phyloP scores from a whole-genome alignment of 2,329 filamentous ascomycete species.

The Dactylellina cionopaga region DNA sequence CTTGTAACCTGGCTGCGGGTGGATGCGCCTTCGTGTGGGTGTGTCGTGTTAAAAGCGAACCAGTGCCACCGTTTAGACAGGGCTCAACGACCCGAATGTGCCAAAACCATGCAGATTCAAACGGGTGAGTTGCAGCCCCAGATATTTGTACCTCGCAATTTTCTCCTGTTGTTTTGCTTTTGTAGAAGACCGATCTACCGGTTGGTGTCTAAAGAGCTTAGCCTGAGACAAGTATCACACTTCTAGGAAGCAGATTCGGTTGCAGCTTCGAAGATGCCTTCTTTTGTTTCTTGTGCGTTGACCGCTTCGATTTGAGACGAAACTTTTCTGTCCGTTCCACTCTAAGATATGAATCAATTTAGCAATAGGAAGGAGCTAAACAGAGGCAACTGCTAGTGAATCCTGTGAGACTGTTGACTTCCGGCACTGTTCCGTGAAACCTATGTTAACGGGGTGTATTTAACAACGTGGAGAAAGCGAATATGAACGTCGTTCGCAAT shows the following conservation, averaged over 20 bases:
- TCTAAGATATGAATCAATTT: conserved; percentile 17
- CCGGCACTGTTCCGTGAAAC: conserved; percentile 26
- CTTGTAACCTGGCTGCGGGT: conserved; percentile 22
- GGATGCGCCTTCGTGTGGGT: conserved; percentile 10
- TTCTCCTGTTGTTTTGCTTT: conserved; percentile 37
- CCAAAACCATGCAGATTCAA: conserved; percentile 50
- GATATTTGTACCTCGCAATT: conserved; percentile 50
- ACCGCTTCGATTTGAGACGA: conserved; percentile 12
- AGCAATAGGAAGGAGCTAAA: conserved; percentile 30
- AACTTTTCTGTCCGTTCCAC: conserved; percentile 31
- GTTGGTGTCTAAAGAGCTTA: conserved; percentile 48
- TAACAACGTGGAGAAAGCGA: conserved; percentile 46
- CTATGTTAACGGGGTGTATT: conserved; percentile 38
- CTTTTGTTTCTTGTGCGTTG: conserved; percentile 28
- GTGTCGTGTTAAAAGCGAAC: conserved; percentile 43
- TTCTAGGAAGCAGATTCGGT: conserved; percentile 20
- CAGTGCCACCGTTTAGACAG: conserved; percentile 51
- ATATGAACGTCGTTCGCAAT: conserved; percentile 49
- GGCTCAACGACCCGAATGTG: conserved; percentile 50
- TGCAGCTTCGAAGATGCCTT: conserved; percentile 11
- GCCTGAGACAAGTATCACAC: conserved; percentile 52
- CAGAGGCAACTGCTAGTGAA: conserved; percentile 17
- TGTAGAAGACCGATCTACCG: conserved; percentile 42
- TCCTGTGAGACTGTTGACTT: conserved; percentile 28
- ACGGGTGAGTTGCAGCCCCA: conserved; percentile 44